Evolutionary conservation across 2,329 filamentous ascomycete genomes (phyloP).

Genomic region (Penicillium sp.): DNA sequence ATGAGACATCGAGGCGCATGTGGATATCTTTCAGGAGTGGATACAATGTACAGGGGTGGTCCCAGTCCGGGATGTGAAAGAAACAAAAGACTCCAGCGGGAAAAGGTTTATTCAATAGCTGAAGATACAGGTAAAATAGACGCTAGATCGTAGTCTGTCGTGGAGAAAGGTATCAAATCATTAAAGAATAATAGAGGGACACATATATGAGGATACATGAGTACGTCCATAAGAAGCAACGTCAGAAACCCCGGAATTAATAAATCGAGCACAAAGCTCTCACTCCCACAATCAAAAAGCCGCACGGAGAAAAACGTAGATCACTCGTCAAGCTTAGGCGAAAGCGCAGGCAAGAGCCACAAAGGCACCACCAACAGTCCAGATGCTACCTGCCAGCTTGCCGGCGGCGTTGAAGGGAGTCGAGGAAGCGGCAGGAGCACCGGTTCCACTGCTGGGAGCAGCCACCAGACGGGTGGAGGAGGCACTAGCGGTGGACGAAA

Average conservation of each 20-base stretch:
- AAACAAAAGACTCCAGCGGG: background rate
- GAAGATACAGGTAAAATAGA: slow-evolving; percentile 18
- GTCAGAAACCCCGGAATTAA: slow-evolving; percentile 9
- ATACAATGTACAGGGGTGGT: background rate
- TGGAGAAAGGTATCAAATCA: slow-evolving; percentile 29
- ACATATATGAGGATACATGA: slow-evolving; percentile 18
- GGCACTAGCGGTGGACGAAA: slow-evolving; percentile 14
- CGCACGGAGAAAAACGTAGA: background rate
- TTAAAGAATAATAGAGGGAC: slow-evolving; percentile 22
- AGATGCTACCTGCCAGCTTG: slow-evolving; percentile 20
- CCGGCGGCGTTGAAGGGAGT: slow-evolving; percentile 24
- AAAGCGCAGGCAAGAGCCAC: slow-evolving; percentile 28
- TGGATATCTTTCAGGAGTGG: background rate
- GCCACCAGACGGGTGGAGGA: slow-evolving; percentile 11
- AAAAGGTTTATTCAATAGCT: slow-evolving; percentile 10
- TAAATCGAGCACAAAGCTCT: slow-evolving; percentile 1
- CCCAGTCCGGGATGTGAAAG: too few relatives aligned
- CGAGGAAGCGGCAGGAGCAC: slow-evolving; percentile 11
- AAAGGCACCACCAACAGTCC: slow-evolving; percentile 28
- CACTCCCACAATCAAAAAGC: background rate
- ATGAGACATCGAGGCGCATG: background rate
- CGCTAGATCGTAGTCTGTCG: slow-evolving; percentile 26
- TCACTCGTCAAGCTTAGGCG: slow-evolving; percentile 16
- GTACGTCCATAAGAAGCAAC: slow-evolving; percentile 20
- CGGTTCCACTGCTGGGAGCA: slow-evolving; percentile 5